Evolutionary conservation across 768 basidiomycete species (phyloP), one percentile per base, ranked within the genome.

Genomic region (Calocera viscosa): DNA sequence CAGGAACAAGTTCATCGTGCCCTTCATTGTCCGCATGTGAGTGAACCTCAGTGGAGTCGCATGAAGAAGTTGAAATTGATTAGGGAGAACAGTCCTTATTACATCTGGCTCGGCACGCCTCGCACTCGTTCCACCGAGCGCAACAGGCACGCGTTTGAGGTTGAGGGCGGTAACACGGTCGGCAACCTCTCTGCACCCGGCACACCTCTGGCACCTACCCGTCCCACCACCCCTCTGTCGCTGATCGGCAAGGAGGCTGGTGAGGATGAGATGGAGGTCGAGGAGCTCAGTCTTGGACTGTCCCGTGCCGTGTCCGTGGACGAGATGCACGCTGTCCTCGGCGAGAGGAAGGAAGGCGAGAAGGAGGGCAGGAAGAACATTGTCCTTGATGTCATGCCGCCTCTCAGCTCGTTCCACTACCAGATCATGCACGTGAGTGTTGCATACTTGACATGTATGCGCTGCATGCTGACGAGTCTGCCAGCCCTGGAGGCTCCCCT

Each of bases 51-150:
- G 66, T 38, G 35, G 35, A 5, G 14, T 38, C 14, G 35, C 35
- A 38, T 38, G 35, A 38, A 38, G 35, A 38, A 38, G 35, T 38
- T 38, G 35, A 38, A 38, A 14, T 38, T 38, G 35, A 38, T 38
- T 38, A 38, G 35, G 35, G 35, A 38, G 14, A 38, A 38, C 67
- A 85, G 82, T 32, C 84, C 85, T 0, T 87, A 87, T 77, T 90
- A 89, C 73, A 84, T 90, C 70, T 89, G 86, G 82, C 79, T 90
- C 33, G 88, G 87, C 38, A 84, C 86, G 64, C 82, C 86, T 10
- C 83, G 86, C 28, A 76, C 80, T 2, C 81, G 84, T 68, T 84
- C 87, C 68, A 82, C 84, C 17, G 79, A 85, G 1, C 77, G 77
- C 1, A 79, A 81, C 60, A 80, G 80, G 63, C 82, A 84, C 69